These are phyloP conservation scores for Guadua angustifolia DNA, from an alignment of 176 grass and related monocot genomes.

Conservation along the genomic window DNA sequence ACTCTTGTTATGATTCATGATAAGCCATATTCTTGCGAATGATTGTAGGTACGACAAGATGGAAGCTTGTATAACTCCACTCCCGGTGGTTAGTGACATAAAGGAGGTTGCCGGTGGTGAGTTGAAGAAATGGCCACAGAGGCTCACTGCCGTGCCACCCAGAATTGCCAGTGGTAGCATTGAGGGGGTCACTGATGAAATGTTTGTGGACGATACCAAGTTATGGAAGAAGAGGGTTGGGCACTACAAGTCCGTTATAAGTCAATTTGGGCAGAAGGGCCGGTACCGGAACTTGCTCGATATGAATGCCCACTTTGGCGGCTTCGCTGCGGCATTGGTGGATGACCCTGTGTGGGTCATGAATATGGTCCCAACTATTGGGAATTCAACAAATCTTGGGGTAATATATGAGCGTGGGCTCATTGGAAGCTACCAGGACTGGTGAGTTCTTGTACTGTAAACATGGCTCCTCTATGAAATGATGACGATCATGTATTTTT, in stretches of 20 bases:
- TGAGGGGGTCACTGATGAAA: slow-evolving; percentile 61
- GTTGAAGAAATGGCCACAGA: slow-evolving; percentile 84
- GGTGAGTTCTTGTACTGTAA: slow-evolving; percentile 54
- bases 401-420: slow-evolving; percentile 89
- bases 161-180: slow-evolving; percentile 77
- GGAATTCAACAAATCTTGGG: slow-evolving; percentile 69
- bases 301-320: slow-evolving; percentile 80
- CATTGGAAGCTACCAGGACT: slow-evolving; percentile 96
- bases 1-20: neutral
- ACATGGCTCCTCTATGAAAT: neutral
- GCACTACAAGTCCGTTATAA: slow-evolving; percentile 75
- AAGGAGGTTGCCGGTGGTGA: slow-evolving; percentile 74
- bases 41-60: slow-evolving; percentile 76
- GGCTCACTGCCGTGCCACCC: slow-evolving; percentile 72
- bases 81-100: slow-evolving; percentile 61
- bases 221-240: slow-evolving; percentile 78
- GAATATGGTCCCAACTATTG: slow-evolving; percentile 79
- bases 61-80: slow-evolving; percentile 73
- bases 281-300: slow-evolving; percentile 93
- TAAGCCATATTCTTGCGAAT: neutral
- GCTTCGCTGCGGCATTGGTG: slow-evolving; percentile 74
- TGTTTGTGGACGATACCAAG: slow-evolving; percentile 65
- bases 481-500: neutral
- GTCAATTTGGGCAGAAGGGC: slow-evolving; percentile 70
- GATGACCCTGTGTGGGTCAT: slow-evolving; percentile 91